phyloP scores from a whole-genome alignment of 768 basidiomycete genomes.

The Hericium coralloides region DNA sequence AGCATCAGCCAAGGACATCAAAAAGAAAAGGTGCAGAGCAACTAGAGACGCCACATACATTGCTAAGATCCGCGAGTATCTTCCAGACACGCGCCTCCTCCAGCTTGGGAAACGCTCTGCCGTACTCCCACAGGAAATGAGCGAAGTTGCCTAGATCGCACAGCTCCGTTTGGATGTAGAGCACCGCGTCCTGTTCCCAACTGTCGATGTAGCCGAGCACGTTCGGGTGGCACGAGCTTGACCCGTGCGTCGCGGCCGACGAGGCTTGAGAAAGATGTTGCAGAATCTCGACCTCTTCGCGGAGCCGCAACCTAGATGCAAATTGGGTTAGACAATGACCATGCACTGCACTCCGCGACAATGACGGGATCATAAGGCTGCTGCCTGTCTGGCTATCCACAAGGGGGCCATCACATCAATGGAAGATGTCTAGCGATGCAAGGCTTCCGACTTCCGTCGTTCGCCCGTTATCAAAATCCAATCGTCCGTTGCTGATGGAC shows the following conservation, averaged over 20 bases:
- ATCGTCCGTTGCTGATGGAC: neutral
- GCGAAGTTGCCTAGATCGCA: constrained; percentile 91
- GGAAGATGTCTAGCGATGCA: too few species aligned
- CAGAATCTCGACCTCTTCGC: constrained; percentile 92
- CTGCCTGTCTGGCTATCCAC: too few species aligned
- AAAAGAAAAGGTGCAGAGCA: constrained; percentile 7
- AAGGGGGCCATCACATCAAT: too few species aligned
- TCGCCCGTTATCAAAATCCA: neutral
- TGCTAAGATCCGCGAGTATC: constrained; percentile 81
- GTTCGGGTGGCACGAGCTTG: constrained; percentile 52
- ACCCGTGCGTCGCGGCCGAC: constrained; percentile 20
- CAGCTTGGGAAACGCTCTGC: constrained; percentile 70
- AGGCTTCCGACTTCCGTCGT: too few species aligned
- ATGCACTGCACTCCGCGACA: too few species aligned
- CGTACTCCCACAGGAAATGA: constrained; percentile 87
- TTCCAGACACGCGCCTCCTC: constrained; percentile 97
- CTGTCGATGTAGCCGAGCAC: constrained; percentile 86
- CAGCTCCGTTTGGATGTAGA: constrained; percentile 92
- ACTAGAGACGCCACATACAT: constrained; percentile 43
- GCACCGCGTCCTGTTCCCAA: constrained; percentile 86
- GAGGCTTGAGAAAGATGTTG: constrained; percentile 50
- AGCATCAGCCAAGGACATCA: constrained; percentile 18
- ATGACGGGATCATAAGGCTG: too few species aligned
- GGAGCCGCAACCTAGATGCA: constrained; percentile 60
- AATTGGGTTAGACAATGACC: neutral